These are phyloP conservation scores for Helianthus annuus DNA, from an alignment of 129 eudicot genomes.

Conservation along the genomic window HanXRQr2.0-SUNRISE NC_035434.2:128212141-128212640, in stretches of 20 bases:
- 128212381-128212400: constrained; percentile 23
- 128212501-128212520: constrained; percentile 41
- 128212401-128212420: constrained; percentile 14
- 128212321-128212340: constrained; percentile 28
- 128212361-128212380: constrained; percentile 18
- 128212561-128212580: constrained; percentile 76
- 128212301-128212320: constrained; percentile 34
- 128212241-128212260: not conserved
- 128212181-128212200: not conserved
- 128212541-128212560: constrained; percentile 52
- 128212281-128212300: constrained; percentile 25
- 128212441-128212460: constrained; percentile 19
- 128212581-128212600: constrained; percentile 86
- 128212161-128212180: not conserved
- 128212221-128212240: constrained; percentile 19
- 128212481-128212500: constrained; percentile 29
- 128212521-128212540: constrained; percentile 49
- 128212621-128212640: constrained; percentile 55
- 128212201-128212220: constrained; percentile 5
- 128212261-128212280: constrained; percentile 28
- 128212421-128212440: constrained; percentile 10
- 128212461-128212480: constrained; percentile 8
- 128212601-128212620: constrained; percentile 73
- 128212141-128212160: not conserved
- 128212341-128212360: constrained; percentile 1